Conservation (phyloP, 2,329 filamentous ascomycete species). For the Paecilomyces fulvus region DNA sequence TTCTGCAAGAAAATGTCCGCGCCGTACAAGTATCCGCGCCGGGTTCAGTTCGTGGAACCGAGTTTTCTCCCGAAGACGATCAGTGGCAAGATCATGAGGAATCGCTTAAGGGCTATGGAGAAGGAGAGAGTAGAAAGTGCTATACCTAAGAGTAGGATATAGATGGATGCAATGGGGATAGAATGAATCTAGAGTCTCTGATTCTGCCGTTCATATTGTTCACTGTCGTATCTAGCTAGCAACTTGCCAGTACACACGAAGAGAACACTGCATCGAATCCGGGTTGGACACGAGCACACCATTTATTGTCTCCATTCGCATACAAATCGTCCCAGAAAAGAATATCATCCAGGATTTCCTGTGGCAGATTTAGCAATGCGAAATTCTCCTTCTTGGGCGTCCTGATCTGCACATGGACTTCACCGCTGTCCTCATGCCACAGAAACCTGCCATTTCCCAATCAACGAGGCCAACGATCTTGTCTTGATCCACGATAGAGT, state of each 20-base stretch:
- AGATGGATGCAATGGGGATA: background rate
- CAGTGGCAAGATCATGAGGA: slow-evolving; percentile 28
- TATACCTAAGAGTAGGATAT: background rate
- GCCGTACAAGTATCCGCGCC: slow-evolving; percentile 35
- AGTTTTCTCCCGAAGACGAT: slow-evolving; percentile 34
- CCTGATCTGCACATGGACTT: background rate
- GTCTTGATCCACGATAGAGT: slow-evolving; percentile 31
- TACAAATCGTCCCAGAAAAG: background rate
- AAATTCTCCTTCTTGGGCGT: background rate
- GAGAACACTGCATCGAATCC: too few species aligned
- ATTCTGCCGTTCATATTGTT: too few species aligned
- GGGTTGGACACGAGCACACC: too few species aligned
- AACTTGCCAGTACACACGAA: too few species aligned
- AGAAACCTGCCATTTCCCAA: slow-evolving; percentile 37
- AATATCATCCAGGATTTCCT: background rate
- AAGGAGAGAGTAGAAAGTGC: slow-evolving; percentile 14
- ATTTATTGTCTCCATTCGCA: background rate
- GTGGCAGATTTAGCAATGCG: background rate
- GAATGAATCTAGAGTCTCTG: background rate
- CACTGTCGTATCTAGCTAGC: too few species aligned
- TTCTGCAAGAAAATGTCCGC: slow-evolving; percentile 34
- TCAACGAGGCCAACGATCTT: slow-evolving; percentile 33
- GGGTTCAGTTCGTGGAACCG: slow-evolving; percentile 31
- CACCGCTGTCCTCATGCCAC: slow-evolving; percentile 19
- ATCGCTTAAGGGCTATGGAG: slow-evolving; percentile 30